phyloP scores from a whole-genome alignment of 2,329 filamentous ascomycete genomes.

The Trichoderma endophyticum region DNA sequence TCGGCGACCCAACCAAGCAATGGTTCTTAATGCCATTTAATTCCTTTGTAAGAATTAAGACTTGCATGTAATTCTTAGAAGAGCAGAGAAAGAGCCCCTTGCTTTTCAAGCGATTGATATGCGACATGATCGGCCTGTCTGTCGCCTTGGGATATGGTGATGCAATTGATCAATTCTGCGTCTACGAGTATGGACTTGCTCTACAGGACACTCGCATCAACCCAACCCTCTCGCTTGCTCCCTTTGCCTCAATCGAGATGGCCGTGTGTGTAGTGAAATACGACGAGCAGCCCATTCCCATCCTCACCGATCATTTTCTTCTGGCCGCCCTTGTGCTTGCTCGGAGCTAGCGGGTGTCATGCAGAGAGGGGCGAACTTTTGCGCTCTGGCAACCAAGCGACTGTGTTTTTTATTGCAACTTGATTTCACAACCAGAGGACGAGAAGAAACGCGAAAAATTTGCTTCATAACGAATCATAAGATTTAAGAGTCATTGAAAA shows the following conservation, averaged over 20 bases:
- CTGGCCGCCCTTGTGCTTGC: slow-evolving; percentile 12
- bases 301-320: slow-evolving; percentile 15
- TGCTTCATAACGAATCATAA: fast-evolving
- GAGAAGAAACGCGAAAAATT: slow-evolving; percentile 27
- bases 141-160: not conserved
- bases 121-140: not conserved
- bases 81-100: not conserved
- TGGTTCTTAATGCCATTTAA: not conserved
- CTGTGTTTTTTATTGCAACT: not conserved
- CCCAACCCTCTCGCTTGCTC: not conserved
- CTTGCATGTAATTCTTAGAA: not conserved
- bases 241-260: not conserved
- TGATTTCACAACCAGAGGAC: slow-evolving; percentile 24
- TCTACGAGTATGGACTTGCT: not conserved
- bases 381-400: slow-evolving; percentile 14
- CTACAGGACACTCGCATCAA: not conserved
- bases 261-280: slow-evolving; percentile 11
- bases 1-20: not conserved
- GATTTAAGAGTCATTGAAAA: slow-evolving; percentile 19
- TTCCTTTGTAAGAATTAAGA: not conserved
- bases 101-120: not conserved
- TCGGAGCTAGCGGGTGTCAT: slow-evolving; percentile 22
- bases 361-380: slow-evolving; percentile 22
- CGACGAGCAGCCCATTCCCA: slow-evolving; percentile 2
- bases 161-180: not conserved